A percentile compares a stretch with the other conserved stretches of the same genome.
Conservation (phyloP, 2,329 filamentous ascomycete species). For the Aspergillus caelatus region DNA sequence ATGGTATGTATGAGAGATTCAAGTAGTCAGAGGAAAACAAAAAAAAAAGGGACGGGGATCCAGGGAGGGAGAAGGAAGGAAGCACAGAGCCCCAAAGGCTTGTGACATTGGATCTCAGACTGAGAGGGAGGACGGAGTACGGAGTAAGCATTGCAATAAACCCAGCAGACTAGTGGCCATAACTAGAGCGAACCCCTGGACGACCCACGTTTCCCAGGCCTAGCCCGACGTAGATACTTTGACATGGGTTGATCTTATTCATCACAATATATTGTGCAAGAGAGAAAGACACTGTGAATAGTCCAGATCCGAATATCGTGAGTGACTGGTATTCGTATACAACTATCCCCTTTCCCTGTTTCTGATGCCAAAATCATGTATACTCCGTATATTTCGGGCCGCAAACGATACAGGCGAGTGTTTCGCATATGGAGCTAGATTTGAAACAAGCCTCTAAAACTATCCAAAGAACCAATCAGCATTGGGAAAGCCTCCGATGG, state of each 20-base stretch:
- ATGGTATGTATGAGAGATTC: not conserved
- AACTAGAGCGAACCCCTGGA: conserved; percentile 15
- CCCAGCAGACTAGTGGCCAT: not conserved
- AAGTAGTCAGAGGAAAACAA: not conserved
- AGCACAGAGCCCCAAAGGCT: not conserved
- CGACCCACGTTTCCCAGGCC: conserved; percentile 14
- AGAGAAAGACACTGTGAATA: not conserved
- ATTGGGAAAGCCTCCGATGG: not conserved
- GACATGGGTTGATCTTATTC: not conserved
- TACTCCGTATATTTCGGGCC: not conserved
- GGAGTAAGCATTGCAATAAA: not conserved
- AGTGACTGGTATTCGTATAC: not conserved
- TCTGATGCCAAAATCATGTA: not conserved
- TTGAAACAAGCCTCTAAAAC: not conserved
- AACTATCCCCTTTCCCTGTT: not conserved
- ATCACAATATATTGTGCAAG: not conserved
- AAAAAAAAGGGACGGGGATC: not conserved
- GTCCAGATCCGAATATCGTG: not conserved
- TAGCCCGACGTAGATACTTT: not conserved
- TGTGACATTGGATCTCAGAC: conserved; percentile 1
- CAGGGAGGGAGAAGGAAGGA: not conserved
- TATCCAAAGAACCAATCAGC: not conserved
- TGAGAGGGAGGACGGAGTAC: not conserved
- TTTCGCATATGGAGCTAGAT: not conserved
- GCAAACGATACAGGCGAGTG: not conserved